phyloP scores from a whole-genome alignment of 2,329 filamentous ascomycete genomes.

The Hymenoscyphus occultus region DNA sequence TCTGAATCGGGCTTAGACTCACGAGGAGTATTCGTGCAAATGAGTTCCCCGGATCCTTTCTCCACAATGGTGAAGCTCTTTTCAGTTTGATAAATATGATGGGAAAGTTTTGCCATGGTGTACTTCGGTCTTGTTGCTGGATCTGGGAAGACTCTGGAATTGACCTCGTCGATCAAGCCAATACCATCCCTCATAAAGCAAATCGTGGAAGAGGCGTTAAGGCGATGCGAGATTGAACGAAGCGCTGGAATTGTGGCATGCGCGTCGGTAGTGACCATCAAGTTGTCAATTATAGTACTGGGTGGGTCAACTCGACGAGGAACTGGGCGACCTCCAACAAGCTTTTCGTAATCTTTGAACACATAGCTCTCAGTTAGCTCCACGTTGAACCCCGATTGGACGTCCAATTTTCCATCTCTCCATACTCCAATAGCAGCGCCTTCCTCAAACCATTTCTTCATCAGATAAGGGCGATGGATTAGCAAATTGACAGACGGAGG shows the following conservation, averaged over 20 bases:
- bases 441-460: constrained; percentile 47
- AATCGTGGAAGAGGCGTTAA: constrained; percentile 68
- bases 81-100: constrained; percentile 41
- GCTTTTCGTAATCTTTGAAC: not conserved
- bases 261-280: constrained; percentile 68
- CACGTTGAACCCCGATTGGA: constrained; percentile 34
- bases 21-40: not conserved
- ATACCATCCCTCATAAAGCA: constrained; percentile 72
- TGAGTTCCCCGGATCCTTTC: constrained; percentile 30
- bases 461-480: constrained; percentile 47
- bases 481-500: constrained; percentile 64
- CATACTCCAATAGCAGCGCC: constrained; percentile 46
- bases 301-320: constrained; percentile 25
- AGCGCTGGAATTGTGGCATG: constrained; percentile 56
- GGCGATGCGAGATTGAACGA: constrained; percentile 57
- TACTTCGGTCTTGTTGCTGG: constrained; percentile 67
- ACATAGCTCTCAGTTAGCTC: constrained; percentile 24
- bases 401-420: constrained; percentile 42
- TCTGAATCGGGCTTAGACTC: not conserved
- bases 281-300: constrained; percentile 55
- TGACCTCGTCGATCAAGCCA: constrained; percentile 77
- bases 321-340: not conserved
- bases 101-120: constrained; percentile 45
- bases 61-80: constrained; percentile 42
- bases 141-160: constrained; percentile 66